Percentiles rank a stretch among this genome's conserved stretches.
phyloP scores from a whole-genome alignment of 768 basidiomycete species.

The Crassisporium funariophilum region DNA sequence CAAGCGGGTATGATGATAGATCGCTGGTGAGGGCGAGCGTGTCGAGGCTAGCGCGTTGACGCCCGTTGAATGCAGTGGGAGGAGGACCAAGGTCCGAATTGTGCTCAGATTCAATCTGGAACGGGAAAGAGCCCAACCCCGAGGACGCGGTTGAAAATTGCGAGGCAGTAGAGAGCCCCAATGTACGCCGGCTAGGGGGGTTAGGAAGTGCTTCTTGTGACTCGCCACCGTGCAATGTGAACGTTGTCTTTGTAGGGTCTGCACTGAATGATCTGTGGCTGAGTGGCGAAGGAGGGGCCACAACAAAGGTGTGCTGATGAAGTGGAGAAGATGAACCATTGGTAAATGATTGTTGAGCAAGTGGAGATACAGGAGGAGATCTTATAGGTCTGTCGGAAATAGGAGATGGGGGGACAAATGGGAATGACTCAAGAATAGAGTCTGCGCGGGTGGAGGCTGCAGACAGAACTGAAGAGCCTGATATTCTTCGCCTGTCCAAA shows the following conservation, averaged over 20 bases:
- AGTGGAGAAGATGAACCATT: constrained; percentile 60
- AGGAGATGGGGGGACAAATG: constrained; percentile 87
- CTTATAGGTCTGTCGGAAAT: constrained; percentile 80
- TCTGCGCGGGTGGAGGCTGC: constrained; percentile 75
- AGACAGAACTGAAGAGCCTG: constrained; percentile 67
- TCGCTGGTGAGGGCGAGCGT: constrained; percentile 83
- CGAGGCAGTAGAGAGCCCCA: constrained; percentile 79
- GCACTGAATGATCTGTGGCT: constrained; percentile 47
- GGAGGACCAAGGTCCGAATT: constrained; percentile 36
- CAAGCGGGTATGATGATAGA: constrained; percentile 80
- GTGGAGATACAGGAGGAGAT: constrained; percentile 74
- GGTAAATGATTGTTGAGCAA: constrained; percentile 57
- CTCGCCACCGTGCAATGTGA: constrained; percentile 10
- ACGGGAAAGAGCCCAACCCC: constrained; percentile 83
- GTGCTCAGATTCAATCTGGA: constrained; percentile 75
- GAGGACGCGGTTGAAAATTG: constrained; percentile 76
- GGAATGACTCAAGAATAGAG: constrained; percentile 85
- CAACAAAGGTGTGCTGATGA: constrained; percentile 49
- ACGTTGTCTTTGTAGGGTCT: constrained; percentile 17
- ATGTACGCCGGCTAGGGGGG: constrained; percentile 60
- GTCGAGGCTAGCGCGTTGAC: constrained; percentile 81
- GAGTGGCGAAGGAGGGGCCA: constrained; percentile 57
- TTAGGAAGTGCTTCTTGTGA: constrained; percentile 40
- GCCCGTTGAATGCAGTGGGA: constrained; percentile 38
- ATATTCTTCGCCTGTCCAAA: constrained; percentile 49